These are phyloP conservation scores for Barnettozyma californica DNA, from an alignment of 805 yeast species.

Conservation along the genomic window DNA sequence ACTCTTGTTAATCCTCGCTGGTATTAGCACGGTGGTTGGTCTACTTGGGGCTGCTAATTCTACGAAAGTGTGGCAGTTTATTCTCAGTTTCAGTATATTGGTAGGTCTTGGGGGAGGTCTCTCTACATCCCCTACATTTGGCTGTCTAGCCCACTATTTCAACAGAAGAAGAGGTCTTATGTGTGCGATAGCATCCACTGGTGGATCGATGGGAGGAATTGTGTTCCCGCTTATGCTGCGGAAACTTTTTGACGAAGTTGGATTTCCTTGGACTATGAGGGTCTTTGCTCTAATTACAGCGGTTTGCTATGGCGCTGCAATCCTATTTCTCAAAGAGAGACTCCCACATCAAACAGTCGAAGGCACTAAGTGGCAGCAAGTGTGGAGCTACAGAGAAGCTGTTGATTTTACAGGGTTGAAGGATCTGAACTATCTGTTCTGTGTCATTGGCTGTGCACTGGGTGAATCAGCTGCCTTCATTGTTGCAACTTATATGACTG, in stretches of 20 bases:
- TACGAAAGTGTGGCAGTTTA: conserved; percentile 50
- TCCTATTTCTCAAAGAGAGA: conserved; percentile 37
- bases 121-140: conserved; percentile 50
- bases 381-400: conserved; percentile 23
- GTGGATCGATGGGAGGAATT: conserved; percentile 52
- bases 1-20: conserved; percentile 36
- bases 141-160: conserved; percentile 64
- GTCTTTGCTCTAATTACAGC: conserved; percentile 41
- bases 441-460: conserved; percentile 39
- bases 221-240: conserved; percentile 49
- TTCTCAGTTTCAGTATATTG: conserved; percentile 48
- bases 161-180: conserved; percentile 51
- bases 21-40: conserved; percentile 40
- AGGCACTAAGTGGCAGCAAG: conserved; percentile 25
- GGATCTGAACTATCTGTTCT: conserved; percentile 39
- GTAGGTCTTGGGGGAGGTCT: conserved; percentile 56
- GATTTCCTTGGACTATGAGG: conserved; percentile 55
- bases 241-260: conserved; percentile 38
- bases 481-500: conserved; percentile 43
- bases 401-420: conserved; percentile 34
- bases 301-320: conserved; percentile 30
- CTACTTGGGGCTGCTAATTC: conserved; percentile 49
- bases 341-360: conserved; percentile 26
- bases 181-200: conserved; percentile 41
- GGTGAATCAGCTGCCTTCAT: conserved; percentile 42